Evolutionary conservation across 495 filamentous ascomycete genomes (phyloP).

Genomic region (Cercophora sp.): DNA sequence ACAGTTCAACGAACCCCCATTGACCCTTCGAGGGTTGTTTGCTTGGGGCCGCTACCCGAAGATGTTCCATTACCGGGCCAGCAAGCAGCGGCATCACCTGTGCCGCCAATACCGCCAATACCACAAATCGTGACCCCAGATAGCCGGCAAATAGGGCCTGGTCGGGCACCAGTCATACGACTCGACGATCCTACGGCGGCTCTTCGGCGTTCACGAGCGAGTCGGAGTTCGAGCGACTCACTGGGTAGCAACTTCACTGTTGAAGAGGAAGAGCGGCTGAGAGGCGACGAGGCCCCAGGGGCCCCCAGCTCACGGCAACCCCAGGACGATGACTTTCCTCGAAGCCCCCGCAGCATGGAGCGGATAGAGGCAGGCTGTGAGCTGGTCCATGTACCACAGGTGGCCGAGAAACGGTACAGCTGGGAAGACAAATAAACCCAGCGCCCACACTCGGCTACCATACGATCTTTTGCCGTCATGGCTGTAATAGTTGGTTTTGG

Average conservation of each 20-base stretch:
- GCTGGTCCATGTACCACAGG: conserved; percentile 48
- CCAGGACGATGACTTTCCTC: conserved; percentile 19
- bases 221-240: conserved; percentile 38
- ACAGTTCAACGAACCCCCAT: conserved; percentile 45
- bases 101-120: conserved; percentile 14
- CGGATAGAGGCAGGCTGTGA: conserved; percentile 38
- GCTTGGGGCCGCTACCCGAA: conserved; percentile 47
- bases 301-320: conserved; percentile 7
- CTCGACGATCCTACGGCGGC: conserved; percentile 11
- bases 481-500: too few species aligned
- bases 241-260: conserved; percentile 51
- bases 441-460: neutral
- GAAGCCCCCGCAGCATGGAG: conserved; percentile 35
- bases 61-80: conserved; percentile 42
- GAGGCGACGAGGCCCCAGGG: conserved; percentile 14
- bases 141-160: conserved; percentile 18
- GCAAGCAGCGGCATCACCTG: conserved; percentile 24
- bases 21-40: conserved; percentile 47
- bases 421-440: conserved; percentile 36
- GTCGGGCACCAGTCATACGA: conserved; percentile 12
- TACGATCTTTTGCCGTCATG: neutral
- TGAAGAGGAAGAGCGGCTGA: conserved; percentile 36
- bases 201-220: conserved; percentile 16
- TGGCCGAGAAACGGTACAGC: conserved; percentile 48
- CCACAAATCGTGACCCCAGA: conserved; percentile 35